A percentile compares a stretch with the other conserved stretches of the same genome.
phyloP scores from a whole-genome alignment of 495 filamentous ascomycete genomes.

The Mytilinidion resinicola region DNA sequence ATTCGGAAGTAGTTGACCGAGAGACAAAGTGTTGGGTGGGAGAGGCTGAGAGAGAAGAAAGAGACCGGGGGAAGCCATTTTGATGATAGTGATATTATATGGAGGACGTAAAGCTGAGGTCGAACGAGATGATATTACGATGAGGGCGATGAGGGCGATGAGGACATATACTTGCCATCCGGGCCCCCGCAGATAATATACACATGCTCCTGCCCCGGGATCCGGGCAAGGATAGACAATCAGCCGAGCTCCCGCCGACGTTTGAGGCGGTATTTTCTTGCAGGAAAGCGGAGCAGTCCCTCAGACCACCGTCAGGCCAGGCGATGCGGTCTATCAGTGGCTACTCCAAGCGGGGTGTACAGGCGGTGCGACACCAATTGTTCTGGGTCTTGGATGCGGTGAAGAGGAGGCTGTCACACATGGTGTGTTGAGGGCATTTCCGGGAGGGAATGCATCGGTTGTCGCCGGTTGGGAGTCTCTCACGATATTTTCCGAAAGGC shows the following conservation, averaged over 20 bases:
- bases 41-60: constrained; percentile 18
- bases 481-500: constrained; percentile 1
- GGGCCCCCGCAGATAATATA: not conserved
- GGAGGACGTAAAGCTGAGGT: not conserved
- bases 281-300: not conserved
- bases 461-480: not conserved
- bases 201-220: not conserved
- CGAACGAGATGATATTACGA: not conserved
- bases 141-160: not conserved
- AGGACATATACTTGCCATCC: not conserved
- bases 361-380: not conserved
- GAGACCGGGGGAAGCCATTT: constrained; percentile 8
- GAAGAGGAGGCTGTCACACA: not conserved
- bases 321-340: not conserved
- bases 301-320: constrained; percentile 1
- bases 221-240: not conserved
- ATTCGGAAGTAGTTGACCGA: constrained; percentile 18
- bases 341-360: not conserved
- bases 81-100: not conserved
- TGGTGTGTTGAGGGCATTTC: not conserved
- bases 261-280: not conserved
- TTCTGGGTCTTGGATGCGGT: not conserved
- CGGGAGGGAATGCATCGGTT: not conserved
- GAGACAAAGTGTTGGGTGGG: constrained; percentile 1
- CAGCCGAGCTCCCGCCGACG: not conserved